Conservation (phyloP, 768 basidiomycete species). For the Trametes cingulata region DNA sequence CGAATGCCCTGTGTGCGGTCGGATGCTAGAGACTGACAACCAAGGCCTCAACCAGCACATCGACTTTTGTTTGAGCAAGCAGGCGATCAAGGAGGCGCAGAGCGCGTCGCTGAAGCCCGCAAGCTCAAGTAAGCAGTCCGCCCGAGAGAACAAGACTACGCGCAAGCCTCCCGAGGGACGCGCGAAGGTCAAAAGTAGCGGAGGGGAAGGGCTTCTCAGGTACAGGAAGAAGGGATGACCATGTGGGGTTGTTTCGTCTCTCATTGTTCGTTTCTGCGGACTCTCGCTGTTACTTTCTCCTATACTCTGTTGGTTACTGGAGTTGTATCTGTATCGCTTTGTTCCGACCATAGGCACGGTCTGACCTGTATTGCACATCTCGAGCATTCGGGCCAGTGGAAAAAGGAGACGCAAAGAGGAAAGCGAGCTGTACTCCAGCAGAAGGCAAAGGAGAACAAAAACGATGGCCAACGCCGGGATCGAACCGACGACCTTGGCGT, state of each 20-base stretch:
- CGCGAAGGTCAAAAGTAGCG: neutral
- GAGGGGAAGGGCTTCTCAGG: neutral
- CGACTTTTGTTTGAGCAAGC: conserved; percentile 83
- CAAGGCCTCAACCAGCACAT: conserved; percentile 82
- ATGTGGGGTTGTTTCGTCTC: too few species aligned
- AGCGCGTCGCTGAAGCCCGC: conserved; percentile 14
- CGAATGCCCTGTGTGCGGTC: conserved; percentile 74
- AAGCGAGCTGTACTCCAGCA: too few species aligned
- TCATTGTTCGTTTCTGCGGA: too few species aligned
- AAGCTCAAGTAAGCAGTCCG: neutral
- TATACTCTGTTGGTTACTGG: too few species aligned
- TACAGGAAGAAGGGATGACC: conserved; percentile 8
- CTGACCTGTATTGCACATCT: too few species aligned
- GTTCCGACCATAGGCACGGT: too few species aligned
- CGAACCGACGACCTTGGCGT: conserved; percentile 29
- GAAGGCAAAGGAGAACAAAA: neutral
- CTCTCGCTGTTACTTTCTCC: too few species aligned
- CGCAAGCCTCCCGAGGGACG: neutral
- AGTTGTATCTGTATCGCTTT: too few species aligned
- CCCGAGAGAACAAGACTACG: neutral
- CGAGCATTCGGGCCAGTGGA: too few species aligned
- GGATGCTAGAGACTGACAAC: conserved; percentile 67
- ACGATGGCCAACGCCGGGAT: conserved; percentile 26
- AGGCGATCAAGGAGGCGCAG: conserved; percentile 74
- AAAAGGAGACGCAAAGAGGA: too few species aligned